phyloP scores from a whole-genome alignment of 2,329 filamentous ascomycete genomes.

The Pezicula radicicola region DNA sequence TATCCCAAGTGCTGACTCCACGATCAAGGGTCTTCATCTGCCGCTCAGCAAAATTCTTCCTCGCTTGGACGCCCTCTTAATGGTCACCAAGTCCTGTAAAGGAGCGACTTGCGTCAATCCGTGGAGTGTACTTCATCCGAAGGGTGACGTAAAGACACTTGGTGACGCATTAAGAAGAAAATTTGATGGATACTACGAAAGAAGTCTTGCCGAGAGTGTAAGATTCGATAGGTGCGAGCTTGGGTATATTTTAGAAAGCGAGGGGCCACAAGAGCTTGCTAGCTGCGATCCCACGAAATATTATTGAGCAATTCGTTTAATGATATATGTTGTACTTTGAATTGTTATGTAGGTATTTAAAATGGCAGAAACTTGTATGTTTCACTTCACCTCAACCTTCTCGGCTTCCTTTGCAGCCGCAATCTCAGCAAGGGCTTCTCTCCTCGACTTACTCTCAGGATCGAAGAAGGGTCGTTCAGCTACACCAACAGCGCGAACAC shows the following conservation, averaged over 20 bases:
- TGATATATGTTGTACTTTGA: too few species aligned
- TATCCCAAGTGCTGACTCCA: slow-evolving; percentile 11
- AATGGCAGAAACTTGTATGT: background rate
- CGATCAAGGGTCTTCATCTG: slow-evolving; percentile 27
- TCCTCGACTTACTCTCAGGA: slow-evolving; percentile 38
- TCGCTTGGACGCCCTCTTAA: slow-evolving; percentile 54
- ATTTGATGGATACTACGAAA: slow-evolving; percentile 53
- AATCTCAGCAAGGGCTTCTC: slow-evolving; percentile 31
- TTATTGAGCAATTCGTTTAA: too few species aligned
- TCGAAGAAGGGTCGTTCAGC: slow-evolving; percentile 50
- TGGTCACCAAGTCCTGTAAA: slow-evolving; percentile 61
- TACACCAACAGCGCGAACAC: slow-evolving; percentile 45
- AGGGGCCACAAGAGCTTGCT: slow-evolving; percentile 43
- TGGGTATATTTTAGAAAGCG: slow-evolving; percentile 53
- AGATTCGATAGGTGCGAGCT: slow-evolving; percentile 49
- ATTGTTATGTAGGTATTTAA: too few species aligned
- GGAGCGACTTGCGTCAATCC: slow-evolving; percentile 49
- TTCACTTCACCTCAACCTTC: background rate
- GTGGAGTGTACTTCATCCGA: slow-evolving; percentile 55
- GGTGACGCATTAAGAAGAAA: slow-evolving; percentile 43
- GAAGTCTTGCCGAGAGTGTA: slow-evolving; percentile 42
- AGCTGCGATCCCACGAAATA: too few species aligned
- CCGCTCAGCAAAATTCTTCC: slow-evolving; percentile 38
- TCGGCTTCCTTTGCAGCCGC: background rate
- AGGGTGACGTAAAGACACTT: slow-evolving; percentile 45